Evolutionary conservation across 2,329 filamentous ascomycete species (phyloP), one percentile per base, ranked within the genome.

Genomic region (Aureobasidium namibiae): DNA sequence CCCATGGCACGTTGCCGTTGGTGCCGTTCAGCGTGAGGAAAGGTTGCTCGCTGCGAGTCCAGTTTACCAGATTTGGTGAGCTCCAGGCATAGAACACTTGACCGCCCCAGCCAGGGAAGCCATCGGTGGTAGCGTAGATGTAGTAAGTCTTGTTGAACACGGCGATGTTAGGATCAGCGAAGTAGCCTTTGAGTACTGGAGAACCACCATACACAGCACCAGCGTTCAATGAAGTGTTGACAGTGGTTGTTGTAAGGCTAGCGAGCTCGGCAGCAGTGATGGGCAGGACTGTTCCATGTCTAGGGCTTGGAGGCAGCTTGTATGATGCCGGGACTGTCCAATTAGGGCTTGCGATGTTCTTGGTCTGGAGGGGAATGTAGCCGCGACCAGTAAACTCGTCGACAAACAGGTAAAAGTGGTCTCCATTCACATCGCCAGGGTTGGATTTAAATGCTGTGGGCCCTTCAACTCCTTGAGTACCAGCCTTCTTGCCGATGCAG

Each of bases 341-440:
- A 7, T 66, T 60, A 0, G 79, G 79, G 13, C 75, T 77, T 11
- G 74, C 70, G 45, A 82, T 76, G 49, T 82, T 74, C 0, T 65
- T 63, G 0, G 80, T 81, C 68, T 80, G 77, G 0, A 82, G 72
- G 0, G 80, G 80, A 11, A 82, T 77, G 63, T 82, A 82, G 0
- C 79, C 79, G 3, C 79, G 73, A 3, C 73, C 75, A 1, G 66
- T 70, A 58, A 80, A 82, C 63, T 82, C 80, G 46, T 82, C 80
- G 0, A 82, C 77, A 46, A 82, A 82, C 0, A 82, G 75, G 63
- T 81, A 82, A 63, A 74, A 82, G 65, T 80, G 81, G 16, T 80
- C 72, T 9, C 80, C 80, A 56, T 80, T 72, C 3, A 74, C 72
- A 61, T 82, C 80, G 0, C 68, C 69, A 0, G 76, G 67, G 61